Base-by-base conservation (phyloP, 176 grass and related monocot genomes). In the Carex littledalei region DNA sequence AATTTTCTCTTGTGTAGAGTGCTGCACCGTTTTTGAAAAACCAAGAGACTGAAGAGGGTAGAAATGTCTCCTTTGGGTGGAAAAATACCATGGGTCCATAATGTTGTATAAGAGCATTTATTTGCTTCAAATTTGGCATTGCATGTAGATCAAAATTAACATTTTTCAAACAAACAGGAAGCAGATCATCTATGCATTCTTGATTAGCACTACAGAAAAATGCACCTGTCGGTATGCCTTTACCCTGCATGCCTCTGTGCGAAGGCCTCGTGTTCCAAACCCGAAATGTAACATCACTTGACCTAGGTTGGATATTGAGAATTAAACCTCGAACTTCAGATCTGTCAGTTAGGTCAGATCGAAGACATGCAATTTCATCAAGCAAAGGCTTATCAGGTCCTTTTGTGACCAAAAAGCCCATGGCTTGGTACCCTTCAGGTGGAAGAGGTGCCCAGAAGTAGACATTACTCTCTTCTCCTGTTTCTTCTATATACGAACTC, bases 31-130 rank as follows among this genome's bases (percentile, higher is more conserved):
- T 94, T 81, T 98, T 75, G 50, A 98, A 98, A 82, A 87, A 98
- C 95, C 95, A 98, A n/a, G 93, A 67, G 66, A 98, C 89, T 35
- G 95, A 98, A n/a, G 95, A 98, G 64, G 95, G 93, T 82, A 98
- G 90, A 89, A 90, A 98, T 20, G 56, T 43, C 73, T 98, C 95
- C 18, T 89, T 93, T 0, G 95, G 95, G 84, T 98, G 93, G 83
- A 94, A 98, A 90, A 84, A 92, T 6, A 98, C 49, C 20, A 88
- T 90, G 43, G 93, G 95, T 4, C 95, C 95, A 86, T 98, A 98
- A 66, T 94, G 89, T 69, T 78, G 80, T 87, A 98, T 95, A 68
- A 94, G 18, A 15, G 91, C 89, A 89, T 93, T 91, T 32, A 87
- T 89, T 90, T 98, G 95, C 83, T 95, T 88, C 81, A 98, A 77